Base-by-base conservation (phyloP, 441 rosid genomes). In the Macaranga tanarius region DNA sequence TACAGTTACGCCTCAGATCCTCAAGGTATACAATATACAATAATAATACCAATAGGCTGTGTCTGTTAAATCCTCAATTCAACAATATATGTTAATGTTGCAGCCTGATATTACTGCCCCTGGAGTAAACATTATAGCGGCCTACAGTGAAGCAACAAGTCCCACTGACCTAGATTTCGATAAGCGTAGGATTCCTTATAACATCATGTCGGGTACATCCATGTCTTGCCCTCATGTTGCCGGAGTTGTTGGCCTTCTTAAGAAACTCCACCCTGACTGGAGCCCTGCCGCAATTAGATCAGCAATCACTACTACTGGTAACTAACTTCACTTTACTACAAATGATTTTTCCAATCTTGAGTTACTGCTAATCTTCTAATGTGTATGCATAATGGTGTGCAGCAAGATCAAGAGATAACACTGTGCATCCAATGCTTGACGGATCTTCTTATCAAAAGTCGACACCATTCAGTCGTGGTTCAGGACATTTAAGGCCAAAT, bases 71-170 rank as follows among this genome's bases (percentile, higher is more conserved):
- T 19, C 1, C 15, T 34, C 2, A 19, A 58, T 25, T n/a, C n/a
- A n/a, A 34, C 7, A 5, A 52, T 26, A n/a, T 3, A 19, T 20
- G 34, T 13, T 4, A 44, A 52, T 11, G 31, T 11, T 76, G 31
- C 75, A 87, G 87, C 95, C 95, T 56, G 91, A 90, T 74, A 75
- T 90, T 47, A 87, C 90, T 6, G 92, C 91, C 61, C 91, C 90
- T 1, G 95, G 91, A 57, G 84, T 82, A 72, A 66, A 76, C 66
- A 81, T 88, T 57, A 76, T 90, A 59, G 95, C 91, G 8, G 87
- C 88, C 6, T 80, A 42, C 69, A 71, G 66, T 0, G 79, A 57
- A 73, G 87, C 69, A 22, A 17, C 7, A 20, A 42, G 85, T 54
- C 83, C 83, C 0, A 65, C 85, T 13, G 79, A 10, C 0, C 9